Percentiles rank a stretch among this genome's conserved stretches.
These are phyloP conservation scores for Cladosporium sphaerospermum DNA, from an alignment of 2,329 filamentous ascomycete genomes.

Conservation along the genomic window DNA sequence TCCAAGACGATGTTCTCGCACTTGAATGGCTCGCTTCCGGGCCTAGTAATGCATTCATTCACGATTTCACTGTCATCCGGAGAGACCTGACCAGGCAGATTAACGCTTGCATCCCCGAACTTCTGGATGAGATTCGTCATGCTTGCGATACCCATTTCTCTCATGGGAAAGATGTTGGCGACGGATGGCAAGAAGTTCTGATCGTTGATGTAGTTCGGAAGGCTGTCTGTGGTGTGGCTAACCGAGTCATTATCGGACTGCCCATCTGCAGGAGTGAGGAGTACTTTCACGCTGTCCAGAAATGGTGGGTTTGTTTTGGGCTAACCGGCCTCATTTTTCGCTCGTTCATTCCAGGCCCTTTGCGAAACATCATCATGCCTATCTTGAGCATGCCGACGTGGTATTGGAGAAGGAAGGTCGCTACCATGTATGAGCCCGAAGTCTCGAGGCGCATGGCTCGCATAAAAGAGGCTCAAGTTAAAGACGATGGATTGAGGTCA, in stretches of 20 bases:
- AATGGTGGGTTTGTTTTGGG: conserved; percentile 4
- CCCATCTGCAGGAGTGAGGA: conserved; percentile 7
- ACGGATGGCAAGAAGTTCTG: conserved; percentile 10
- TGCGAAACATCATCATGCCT: conserved; percentile 3
- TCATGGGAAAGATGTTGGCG: not conserved
- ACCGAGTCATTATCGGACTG: conserved; percentile 4
- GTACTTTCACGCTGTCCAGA: not conserved
- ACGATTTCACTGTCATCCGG: conserved; percentile 14
- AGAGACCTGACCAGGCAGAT: conserved; percentile 13
- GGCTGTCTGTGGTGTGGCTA: conserved; percentile 4
- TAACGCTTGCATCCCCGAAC: conserved; percentile 6
- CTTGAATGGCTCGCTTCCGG: conserved; percentile 12
- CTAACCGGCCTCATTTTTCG: conserved; percentile 4
- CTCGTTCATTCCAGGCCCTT: conserved; percentile 1
- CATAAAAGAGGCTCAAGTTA: not conserved
- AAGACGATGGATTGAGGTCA: not conserved
- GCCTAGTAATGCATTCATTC: conserved; percentile 5
- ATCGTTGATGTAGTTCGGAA: not conserved
- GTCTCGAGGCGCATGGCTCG: not conserved
- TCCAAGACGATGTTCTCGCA: conserved; percentile 9
- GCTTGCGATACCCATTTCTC: conserved; percentile 7
- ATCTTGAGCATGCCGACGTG: conserved; percentile 7
- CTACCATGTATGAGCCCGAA: conserved; percentile 6
- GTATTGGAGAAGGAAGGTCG: conserved; percentile 9
- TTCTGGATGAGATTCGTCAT: conserved; percentile 10